Conservation (phyloP, 306 rosid genomes). For the Vigna radiata region DNA sequence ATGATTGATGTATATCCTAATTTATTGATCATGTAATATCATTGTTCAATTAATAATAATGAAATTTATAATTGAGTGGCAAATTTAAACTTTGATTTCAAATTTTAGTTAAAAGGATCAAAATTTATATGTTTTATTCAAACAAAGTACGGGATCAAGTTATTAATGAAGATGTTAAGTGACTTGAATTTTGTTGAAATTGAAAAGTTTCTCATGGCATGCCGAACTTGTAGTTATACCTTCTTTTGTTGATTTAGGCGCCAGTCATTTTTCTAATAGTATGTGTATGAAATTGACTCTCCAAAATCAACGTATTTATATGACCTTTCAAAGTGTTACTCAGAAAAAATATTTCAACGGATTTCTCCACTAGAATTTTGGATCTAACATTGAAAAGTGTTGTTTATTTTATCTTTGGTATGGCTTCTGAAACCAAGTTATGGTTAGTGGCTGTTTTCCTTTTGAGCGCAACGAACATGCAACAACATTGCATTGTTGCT, state of each 20-base stretch:
- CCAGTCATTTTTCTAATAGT: constrained; percentile 6
- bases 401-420: not conserved
- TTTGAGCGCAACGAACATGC: constrained; percentile 1
- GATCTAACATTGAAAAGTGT: not conserved
- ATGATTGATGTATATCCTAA: no score
- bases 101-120: no score
- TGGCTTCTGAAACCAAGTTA: constrained; percentile 28
- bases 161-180: no score
- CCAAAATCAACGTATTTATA: not conserved
- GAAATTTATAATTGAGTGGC: no score
- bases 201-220: not conserved
- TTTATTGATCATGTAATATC: no score
- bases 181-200: no score
- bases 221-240: not conserved
- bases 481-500: constrained; percentile 34
- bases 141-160: no score
- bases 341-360: constrained; percentile 3
- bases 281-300: not conserved
- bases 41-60: no score
- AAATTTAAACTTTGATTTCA: no score
- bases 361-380: constrained; percentile 24
- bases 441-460: constrained; percentile 35
- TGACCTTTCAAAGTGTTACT: not conserved
- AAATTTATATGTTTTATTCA: no score
- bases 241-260: not conserved